A percentile compares a stretch with the other conserved stretches of the same genome.
These are phyloP conservation scores for Paramecium caudatum DNA, from an alignment of 73 alveolate species.

Conservation along the genomic window DNA sequence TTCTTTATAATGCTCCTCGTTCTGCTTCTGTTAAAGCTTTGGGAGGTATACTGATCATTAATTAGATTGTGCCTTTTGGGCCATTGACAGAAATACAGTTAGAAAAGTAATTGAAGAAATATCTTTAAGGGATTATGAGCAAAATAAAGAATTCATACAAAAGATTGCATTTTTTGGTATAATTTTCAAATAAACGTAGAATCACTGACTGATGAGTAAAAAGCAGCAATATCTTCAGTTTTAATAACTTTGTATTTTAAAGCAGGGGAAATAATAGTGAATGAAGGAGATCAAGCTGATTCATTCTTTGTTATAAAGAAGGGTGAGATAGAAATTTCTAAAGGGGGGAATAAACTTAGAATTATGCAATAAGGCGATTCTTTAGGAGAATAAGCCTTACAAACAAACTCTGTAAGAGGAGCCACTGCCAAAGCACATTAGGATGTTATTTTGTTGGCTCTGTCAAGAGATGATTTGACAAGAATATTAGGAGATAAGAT, in stretches of 20 bases:
- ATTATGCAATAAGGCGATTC: conserved; percentile 77
- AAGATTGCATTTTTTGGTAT: conserved; percentile 63
- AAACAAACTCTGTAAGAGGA: conserved; percentile 76
- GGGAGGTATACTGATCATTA: conserved; percentile 16
- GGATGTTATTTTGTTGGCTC: conserved; percentile 70
- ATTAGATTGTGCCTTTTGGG: conserved; percentile 86
- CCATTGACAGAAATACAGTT: conserved; percentile 87
- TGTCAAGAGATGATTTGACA: conserved; percentile 78
- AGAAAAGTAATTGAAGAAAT: conserved; percentile 80
- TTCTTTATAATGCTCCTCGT: conserved; percentile 86
- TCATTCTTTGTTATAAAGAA: conserved; percentile 79
- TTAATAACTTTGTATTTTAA: conserved; percentile 60
- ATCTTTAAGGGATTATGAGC: conserved; percentile 64
- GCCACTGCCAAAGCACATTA: conserved; percentile 82
- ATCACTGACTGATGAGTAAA: conserved; percentile 72
- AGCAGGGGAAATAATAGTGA: conserved; percentile 75
- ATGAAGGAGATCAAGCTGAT: conserved; percentile 83
- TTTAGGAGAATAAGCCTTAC: conserved; percentile 81
- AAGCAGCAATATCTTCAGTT: conserved; percentile 70
- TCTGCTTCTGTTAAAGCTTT: conserved; percentile 84
- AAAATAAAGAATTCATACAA: conserved; percentile 68
- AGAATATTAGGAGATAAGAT: conserved; percentile 79
- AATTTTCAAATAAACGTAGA: background rate
- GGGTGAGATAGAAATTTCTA: conserved; percentile 75
- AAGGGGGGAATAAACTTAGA: conserved; percentile 75